Evolutionary conservation across 176 grass and related monocot genomes (phyloP), one percentile per base, ranked within the genome.

Genomic region (Olyra latifolia): DNA sequence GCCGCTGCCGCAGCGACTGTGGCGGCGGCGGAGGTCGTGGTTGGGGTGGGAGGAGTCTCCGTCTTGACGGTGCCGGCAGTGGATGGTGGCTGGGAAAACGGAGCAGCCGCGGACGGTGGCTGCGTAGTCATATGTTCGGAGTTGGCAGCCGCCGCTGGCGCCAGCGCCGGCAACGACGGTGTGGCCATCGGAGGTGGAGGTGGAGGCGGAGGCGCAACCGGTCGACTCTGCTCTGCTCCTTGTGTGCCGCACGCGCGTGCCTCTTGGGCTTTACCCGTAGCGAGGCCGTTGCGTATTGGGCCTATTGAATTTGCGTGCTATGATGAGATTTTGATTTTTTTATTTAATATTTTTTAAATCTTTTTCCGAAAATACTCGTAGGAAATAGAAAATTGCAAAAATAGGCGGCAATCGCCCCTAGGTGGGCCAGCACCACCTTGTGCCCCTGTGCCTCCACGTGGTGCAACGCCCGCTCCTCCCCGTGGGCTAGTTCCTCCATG

Each of bases 11-110:
- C 24, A 7, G 61, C 19, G 79, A 40, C 43, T 39, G 57, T 10
- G 82, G 77, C 23, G 43, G 58, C 38, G 22, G 75, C 7, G 59
- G 74, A 23, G 14, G 86, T 13, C 11, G 79, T 50, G 55, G 72
- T 40, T 15, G 71, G 20, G 52, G 83, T 44, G n/a, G 80, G 20
- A 23, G 82, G 50, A 15, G 71, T 47, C 85, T 94, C 91, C 6
- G 66, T 62, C 80, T 94, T 91, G 79, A 80, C 85, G 20, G 85
- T 30, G 30, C 69, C 57, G 39, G 67, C 54, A 7, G 64, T 62
- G 24, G 79, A 85, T 17, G 59, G 23, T 4, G 57, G 42, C 47
- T 72, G 45, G 42, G 85, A 60, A 22, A 66, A 59, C 45, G 84
- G 66, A 9, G 74, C 20, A 16, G 46, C 64, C 10, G 72, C 2